Conservation (phyloP, 1,139 yeast species). For the Pichiaceae sp. region DNA sequence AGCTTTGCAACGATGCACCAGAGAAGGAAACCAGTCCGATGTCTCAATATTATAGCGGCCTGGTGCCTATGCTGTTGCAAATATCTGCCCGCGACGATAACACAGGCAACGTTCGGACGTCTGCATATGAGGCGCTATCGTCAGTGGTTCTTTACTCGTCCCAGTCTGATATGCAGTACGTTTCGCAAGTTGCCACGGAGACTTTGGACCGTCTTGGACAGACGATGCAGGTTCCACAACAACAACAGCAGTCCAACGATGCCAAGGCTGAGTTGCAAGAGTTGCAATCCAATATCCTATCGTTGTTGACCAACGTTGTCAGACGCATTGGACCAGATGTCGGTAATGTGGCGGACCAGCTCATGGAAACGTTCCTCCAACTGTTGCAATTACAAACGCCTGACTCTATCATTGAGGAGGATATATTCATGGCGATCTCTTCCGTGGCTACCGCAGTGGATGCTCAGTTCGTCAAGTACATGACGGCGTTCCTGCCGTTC, state of each 20-base stretch:
- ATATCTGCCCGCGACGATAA: conserved; percentile 69
- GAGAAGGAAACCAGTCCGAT: conserved; percentile 49
- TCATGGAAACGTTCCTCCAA: conserved; percentile 77
- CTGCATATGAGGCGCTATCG: conserved; percentile 90
- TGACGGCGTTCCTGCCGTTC: conserved; percentile 77
- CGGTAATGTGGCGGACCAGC: conserved; percentile 60
- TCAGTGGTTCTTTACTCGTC: conserved; percentile 73
- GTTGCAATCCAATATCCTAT: conserved; percentile 76
- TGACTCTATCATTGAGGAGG: conserved; percentile 86
- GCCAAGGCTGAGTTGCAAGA: conserved; percentile 78
- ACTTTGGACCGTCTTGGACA: conserved; percentile 64
- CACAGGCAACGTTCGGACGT: conserved; percentile 84
- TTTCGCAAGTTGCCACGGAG: conserved; percentile 68
- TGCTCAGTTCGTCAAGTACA: conserved; percentile 60
- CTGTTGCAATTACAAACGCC: conserved; percentile 50
- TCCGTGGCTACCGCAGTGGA: conserved; percentile 81
- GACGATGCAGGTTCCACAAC: conserved; percentile 45
- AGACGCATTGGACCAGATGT: conserved; percentile 73
- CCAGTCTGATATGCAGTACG: conserved; percentile 57
- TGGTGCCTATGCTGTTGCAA: conserved; percentile 64
- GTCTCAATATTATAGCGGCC: conserved; percentile 61
- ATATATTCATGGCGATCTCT: conserved; percentile 83
- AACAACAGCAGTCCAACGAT: conserved; percentile 30
- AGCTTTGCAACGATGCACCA: conserved; percentile 56
- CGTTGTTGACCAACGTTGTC: conserved; percentile 81